A percentile compares a stretch with the other conserved stretches of the same genome.
phyloP scores from a whole-genome alignment of 2,329 filamentous ascomycete genomes.

The Fusarium palustre region DNA sequence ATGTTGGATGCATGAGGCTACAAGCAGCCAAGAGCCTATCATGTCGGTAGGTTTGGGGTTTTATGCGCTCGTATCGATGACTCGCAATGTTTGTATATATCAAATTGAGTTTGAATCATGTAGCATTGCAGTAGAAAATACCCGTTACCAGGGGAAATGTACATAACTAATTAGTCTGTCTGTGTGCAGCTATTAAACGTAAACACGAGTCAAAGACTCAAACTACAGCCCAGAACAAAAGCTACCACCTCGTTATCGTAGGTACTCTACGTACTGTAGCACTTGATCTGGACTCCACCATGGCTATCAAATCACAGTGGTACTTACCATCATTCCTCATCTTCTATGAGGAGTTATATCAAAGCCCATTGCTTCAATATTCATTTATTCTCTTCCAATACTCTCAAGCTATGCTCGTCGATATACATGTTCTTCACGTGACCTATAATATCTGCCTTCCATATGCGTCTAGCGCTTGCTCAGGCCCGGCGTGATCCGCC shows the following conservation, averaged over 20 bases:
- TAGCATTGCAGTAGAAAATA: background rate
- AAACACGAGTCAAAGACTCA: conserved; percentile 33
- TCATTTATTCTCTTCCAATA: background rate
- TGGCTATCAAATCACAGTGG: background rate
- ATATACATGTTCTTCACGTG: conserved; percentile 26
- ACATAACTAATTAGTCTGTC: background rate
- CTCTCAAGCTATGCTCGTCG: conserved; percentile 1
- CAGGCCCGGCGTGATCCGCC: conserved; percentile 1
- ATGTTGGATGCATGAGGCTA: conserved; percentile 10
- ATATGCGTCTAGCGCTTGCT: conserved; percentile 22
- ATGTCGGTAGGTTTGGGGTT: background rate
- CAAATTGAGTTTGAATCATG: conserved; percentile 8
- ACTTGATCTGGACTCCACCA: conserved; percentile 22
- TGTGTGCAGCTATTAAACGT: background rate
- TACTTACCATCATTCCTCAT: background rate
- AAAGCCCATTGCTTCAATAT: background rate
- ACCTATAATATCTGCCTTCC: conserved; percentile 20
- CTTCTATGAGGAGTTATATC: background rate
- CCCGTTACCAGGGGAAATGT: conserved; percentile 10
- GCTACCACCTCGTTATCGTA: background rate
- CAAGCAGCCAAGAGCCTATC: conserved; percentile 9
- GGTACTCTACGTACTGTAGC: conserved; percentile 2
- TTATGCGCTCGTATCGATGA: conserved; percentile 3
- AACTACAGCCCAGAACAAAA: conserved; percentile 23
- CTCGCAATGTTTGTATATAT: conserved; percentile 13